Evolutionary conservation across 164 flowering plant genomes (phyloP), one percentile per base, ranked within the genome.

Genomic region (Kingdonia uniflora): DNA sequence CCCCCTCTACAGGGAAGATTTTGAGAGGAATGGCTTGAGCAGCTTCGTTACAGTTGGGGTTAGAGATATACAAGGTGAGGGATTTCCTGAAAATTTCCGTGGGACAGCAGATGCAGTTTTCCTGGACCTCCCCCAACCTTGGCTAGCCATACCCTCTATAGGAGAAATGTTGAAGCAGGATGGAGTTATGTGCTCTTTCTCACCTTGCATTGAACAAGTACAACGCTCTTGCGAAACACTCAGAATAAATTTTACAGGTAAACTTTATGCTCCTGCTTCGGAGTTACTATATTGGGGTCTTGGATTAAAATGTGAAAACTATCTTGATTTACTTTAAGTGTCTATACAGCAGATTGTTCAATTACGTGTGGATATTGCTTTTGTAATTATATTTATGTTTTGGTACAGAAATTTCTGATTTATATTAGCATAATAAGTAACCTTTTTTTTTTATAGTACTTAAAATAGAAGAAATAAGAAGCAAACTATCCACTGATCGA

Each of bases 171-270:
- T 92, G 75, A 89, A 82, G 70, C 81, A 60, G 63, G 99, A 92
- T 70, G 99, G 84, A 24, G 55, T 80, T 17, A 44, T 92, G 51
- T 88, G 99, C 71, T 88, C 96, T 14, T 92, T 88, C 67, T 92
- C 99, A 19, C 99, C 99, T 10, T 92, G 99, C 68, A 92, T 92
- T 59, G 99, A 92, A 62, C 96, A 92, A 78, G 99, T 88, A 16
- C 96, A 92, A 51, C 82, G 84, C n/a, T 71, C 95, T 7, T 84
- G 80, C 35, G 99, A 88, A 70, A 64, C 82, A 52, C 79, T 92
- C 19, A 71, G 62, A 62, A 60, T 75, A 29, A 49, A 68, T 55
- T 92, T 88, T 59, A 86, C 95, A n/a, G 96, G 96, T 86, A 66
- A 49, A 51, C 14, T 38, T 42, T 23, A 21, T 61, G 24, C 16